Percentiles rank a stretch among this genome's conserved stretches.
These are phyloP conservation scores for Apiospora sp. DNA, from an alignment of 2,329 filamentous ascomycete species.

Conservation along the genomic window DNA sequence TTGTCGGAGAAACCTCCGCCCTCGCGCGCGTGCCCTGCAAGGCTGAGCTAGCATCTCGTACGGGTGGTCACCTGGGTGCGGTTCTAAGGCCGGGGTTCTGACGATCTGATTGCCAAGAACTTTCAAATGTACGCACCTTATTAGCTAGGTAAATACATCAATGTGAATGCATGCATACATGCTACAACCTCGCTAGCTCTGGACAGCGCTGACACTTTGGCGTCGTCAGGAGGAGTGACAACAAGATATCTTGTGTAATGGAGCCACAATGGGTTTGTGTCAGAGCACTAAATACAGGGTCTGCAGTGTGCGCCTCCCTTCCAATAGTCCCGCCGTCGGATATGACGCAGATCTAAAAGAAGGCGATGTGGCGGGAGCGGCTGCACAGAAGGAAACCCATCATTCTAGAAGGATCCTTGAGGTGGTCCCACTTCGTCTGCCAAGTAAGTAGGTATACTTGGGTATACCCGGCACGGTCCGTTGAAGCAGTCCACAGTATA, in stretches of 20 bases:
- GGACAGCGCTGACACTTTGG: not conserved
- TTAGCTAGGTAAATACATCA: no score
- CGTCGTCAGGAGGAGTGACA: not conserved
- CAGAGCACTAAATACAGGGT: not conserved
- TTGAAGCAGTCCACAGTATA: not conserved
- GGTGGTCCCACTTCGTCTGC: not conserved
- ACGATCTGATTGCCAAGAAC: not conserved
- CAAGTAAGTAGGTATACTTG: not conserved
- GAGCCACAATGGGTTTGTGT: not conserved
- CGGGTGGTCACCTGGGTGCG: not conserved
- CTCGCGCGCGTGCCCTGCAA: not conserved
- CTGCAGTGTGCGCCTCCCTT: not conserved
- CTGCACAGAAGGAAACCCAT: not conserved
- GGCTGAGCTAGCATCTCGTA: constrained; percentile 16
- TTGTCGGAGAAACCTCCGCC: not conserved
- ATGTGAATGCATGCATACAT: not conserved
- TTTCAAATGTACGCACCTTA: not conserved
- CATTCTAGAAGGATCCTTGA: not conserved
- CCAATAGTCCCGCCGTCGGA: not conserved
- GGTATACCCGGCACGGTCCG: constrained; percentile 1
- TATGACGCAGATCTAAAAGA: constrained; percentile 3
- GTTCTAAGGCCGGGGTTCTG: not conserved
- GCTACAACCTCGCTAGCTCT: not conserved
- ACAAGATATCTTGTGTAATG: not conserved
- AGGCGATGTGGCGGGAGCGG: not conserved